These are phyloP conservation scores for Dictyostelium brefeldianum DNA, from an alignment of 78 protist species.

Conservation along the genomic window DNA sequence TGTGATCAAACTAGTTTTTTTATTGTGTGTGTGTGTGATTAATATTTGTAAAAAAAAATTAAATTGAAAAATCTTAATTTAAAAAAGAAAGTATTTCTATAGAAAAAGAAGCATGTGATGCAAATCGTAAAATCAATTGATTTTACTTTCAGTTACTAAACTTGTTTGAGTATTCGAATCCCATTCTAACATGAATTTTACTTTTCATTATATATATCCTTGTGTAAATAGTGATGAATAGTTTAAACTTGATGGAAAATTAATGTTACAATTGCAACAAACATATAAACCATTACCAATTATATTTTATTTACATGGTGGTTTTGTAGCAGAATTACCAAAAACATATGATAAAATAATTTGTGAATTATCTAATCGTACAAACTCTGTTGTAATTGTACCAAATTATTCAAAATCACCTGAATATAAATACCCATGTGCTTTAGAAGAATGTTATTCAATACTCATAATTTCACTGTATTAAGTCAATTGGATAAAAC, in stretches of 20 bases:
- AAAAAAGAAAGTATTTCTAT: too few relatives aligned
- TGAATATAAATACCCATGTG: constrained; percentile 15
- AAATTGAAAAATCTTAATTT: too few relatives aligned
- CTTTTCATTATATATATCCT: too few relatives aligned
- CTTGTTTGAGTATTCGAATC: too few relatives aligned
- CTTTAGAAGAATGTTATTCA: background rate
- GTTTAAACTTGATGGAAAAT: background rate
- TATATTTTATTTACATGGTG: background rate
- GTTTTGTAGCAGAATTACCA: background rate
- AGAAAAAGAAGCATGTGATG: too few relatives aligned
- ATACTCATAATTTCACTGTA: constrained; percentile 22
- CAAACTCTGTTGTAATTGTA: background rate
- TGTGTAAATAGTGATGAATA: too few relatives aligned
- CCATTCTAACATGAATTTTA: too few relatives aligned
- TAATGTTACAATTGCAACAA: background rate
- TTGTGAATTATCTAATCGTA: constrained; percentile 1
- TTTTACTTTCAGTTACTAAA: too few relatives aligned
- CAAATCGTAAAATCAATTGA: too few relatives aligned
- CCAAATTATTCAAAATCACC: constrained; percentile 14
- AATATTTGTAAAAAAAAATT: too few relatives aligned
- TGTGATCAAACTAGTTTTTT: too few relatives aligned
- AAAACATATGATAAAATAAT: constrained; percentile 3
- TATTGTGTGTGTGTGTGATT: too few relatives aligned
- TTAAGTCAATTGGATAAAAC: constrained; percentile 1
- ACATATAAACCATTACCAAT: background rate